Conservation (phyloP, 768 basidiomycete species). For the Termitomyces sp. region DNA sequence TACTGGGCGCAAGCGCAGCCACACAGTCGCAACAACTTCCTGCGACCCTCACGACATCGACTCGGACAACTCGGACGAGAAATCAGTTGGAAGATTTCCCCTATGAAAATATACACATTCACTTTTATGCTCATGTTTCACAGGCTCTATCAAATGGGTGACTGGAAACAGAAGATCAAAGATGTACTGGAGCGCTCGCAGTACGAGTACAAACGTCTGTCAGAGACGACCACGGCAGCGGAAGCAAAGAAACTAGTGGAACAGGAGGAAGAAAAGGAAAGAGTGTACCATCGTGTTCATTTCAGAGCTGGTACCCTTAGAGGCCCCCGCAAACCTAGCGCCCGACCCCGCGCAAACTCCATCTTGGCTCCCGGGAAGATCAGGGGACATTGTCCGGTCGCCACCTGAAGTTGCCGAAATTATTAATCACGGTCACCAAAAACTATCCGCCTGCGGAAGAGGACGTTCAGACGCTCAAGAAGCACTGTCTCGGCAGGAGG, state of each 20-base stretch:
- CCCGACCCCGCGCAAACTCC: slow-evolving; percentile 31
- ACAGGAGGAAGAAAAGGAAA: background rate
- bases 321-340: slow-evolving; percentile 13
- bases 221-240: slow-evolving; percentile 25
- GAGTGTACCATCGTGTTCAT: slow-evolving; percentile 16
- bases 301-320: slow-evolving; percentile 21
- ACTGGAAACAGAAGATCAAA: slow-evolving; percentile 54
- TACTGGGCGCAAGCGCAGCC: slow-evolving; percentile 16
- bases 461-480: slow-evolving; percentile 42
- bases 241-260: background rate
- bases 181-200: slow-evolving; percentile 47
- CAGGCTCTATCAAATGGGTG: slow-evolving; percentile 55
- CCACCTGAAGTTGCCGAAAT: slow-evolving; percentile 7
- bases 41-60: slow-evolving; percentile 10
- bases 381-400: slow-evolving; percentile 1
- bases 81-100: slow-evolving; percentile 37
- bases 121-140: slow-evolving; percentile 67
- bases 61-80: slow-evolving; percentile 17
- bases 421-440: background rate
- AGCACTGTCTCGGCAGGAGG: slow-evolving; percentile 48
- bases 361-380: slow-evolving; percentile 15
- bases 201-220: slow-evolving; percentile 51
- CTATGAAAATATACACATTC: slow-evolving; percentile 46
- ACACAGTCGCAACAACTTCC: slow-evolving; percentile 18
- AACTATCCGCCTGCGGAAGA: slow-evolving; percentile 10